Evolutionary conservation across 345 rosid species (phyloP).

Genomic region (Acer negundo): DNA sequence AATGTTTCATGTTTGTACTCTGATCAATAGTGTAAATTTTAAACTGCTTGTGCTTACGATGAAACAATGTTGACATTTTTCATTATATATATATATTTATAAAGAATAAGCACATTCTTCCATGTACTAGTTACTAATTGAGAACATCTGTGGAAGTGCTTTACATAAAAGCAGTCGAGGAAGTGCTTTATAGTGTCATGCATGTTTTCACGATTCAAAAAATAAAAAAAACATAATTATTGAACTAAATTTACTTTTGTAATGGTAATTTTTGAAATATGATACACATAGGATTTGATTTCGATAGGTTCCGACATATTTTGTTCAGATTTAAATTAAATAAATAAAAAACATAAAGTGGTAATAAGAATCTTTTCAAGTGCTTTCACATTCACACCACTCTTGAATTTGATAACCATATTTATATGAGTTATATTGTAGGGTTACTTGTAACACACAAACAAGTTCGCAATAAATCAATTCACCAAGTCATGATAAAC

Average conservation of each 20-base stretch:
- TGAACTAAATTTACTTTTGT: no score
- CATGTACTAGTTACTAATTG: no score
- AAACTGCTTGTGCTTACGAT: neutral
- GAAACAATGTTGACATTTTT: neutral
- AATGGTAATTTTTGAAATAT: no score
- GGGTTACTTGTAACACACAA: slow-evolving; percentile 1
- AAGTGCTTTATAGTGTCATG: neutral
- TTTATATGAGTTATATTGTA: neutral
- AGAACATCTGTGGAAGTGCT: neutral
- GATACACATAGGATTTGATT: no score
- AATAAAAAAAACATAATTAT: no score
- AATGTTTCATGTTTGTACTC: no score
- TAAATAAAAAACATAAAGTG: no score
- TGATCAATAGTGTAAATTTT: neutral
- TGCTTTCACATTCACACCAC: slow-evolving; percentile 5
- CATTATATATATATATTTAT: neutral
- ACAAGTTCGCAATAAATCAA: slow-evolving; percentile 2
- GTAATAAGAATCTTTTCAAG: neutral
- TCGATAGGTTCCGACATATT: no score
- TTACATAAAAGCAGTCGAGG: neutral
- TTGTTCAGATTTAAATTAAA: no score
- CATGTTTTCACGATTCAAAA: neutral
- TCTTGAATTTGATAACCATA: neutral
- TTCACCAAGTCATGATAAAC: neutral
- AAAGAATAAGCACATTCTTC: no score